phyloP scores from a whole-genome alignment of 2,329 filamentous ascomycete genomes.

The Diaporthe longicolla region DNA sequence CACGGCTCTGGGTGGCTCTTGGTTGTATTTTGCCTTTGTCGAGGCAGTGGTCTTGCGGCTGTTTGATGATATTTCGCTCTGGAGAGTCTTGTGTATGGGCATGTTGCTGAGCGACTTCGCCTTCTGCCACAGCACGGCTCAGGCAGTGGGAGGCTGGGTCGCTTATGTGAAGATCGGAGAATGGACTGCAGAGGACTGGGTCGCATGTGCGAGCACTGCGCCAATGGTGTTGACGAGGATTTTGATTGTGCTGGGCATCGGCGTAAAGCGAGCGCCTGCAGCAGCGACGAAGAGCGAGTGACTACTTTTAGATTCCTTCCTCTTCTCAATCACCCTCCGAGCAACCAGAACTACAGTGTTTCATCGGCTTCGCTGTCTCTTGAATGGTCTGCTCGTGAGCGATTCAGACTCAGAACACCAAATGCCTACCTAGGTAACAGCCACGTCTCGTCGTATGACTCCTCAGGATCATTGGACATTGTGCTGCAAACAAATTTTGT shows the following conservation, averaged over 20 bases:
- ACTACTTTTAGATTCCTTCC: neutral
- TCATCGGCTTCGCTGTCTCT: neutral
- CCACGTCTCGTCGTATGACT: neutral
- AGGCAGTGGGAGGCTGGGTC: slow-evolving; percentile 54
- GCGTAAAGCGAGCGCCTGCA: slow-evolving; percentile 40
- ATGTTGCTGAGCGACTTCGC: slow-evolving; percentile 55
- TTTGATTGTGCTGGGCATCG: slow-evolving; percentile 50
- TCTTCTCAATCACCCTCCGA: neutral
- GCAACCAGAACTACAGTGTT: neutral
- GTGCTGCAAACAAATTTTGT: too few species aligned
- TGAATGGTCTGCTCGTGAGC: neutral
- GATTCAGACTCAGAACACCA: neutral
- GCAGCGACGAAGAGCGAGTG: slow-evolving; percentile 8
- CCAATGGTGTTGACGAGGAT: slow-evolving; percentile 50
- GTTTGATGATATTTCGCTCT: slow-evolving; percentile 52
- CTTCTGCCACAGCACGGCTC: slow-evolving; percentile 50
- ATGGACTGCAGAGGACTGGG: slow-evolving; percentile 52
- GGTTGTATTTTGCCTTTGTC: slow-evolving; percentile 56
- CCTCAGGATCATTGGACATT: neutral
- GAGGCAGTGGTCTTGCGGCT: slow-evolving; percentile 53
- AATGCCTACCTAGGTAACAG: too few species aligned
- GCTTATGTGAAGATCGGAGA: slow-evolving; percentile 45
- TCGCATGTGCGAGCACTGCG: slow-evolving; percentile 47
- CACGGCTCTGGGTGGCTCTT: slow-evolving; percentile 50
- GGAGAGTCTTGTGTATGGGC: slow-evolving; percentile 53